Conservation (phyloP, 23 red algal genomes). For the Gracilariopsis chorda region DNA sequence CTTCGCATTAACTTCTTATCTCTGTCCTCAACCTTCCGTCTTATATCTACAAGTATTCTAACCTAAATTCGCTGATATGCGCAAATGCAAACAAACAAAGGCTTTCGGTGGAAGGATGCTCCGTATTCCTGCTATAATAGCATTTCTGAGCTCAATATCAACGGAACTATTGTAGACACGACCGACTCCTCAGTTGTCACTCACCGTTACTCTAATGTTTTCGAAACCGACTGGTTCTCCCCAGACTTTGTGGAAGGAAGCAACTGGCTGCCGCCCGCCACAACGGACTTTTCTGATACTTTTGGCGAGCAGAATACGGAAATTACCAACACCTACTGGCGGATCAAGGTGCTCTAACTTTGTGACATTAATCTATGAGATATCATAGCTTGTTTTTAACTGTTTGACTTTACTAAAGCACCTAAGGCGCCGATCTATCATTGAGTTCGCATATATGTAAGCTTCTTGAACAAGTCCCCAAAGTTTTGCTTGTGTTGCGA, state of each 20-base stretch:
- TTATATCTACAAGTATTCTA: neutral
- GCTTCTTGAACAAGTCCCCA: too few species aligned
- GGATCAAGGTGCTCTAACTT: constrained; percentile 28
- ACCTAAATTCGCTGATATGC: too few species aligned
- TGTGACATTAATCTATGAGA: too few species aligned
- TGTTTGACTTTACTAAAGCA: too few species aligned
- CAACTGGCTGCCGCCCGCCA: constrained; percentile 4
- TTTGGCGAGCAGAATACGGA: constrained; percentile 6
- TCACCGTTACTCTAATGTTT: constrained; percentile 54
- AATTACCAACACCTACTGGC: constrained; percentile 45
- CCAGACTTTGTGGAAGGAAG: constrained; percentile 47
- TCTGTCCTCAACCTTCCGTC: neutral
- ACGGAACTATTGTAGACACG: constrained; percentile 32
- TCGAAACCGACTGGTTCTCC: constrained; percentile 50
- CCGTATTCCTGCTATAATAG: constrained; percentile 50
- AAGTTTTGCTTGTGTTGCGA: too few species aligned
- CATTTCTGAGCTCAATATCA: constrained; percentile 34
- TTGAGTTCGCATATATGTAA: too few species aligned
- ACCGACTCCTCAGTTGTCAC: constrained; percentile 1
- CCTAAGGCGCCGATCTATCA: too few species aligned
- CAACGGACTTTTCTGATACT: constrained; percentile 8
- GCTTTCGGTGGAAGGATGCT: constrained; percentile 45
- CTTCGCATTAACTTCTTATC: too few species aligned
- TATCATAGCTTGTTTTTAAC: too few species aligned
- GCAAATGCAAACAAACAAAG: neutral